Conservation (phyloP, 495 filamentous ascomycete genomes). For the Xylaria curta region DNA sequence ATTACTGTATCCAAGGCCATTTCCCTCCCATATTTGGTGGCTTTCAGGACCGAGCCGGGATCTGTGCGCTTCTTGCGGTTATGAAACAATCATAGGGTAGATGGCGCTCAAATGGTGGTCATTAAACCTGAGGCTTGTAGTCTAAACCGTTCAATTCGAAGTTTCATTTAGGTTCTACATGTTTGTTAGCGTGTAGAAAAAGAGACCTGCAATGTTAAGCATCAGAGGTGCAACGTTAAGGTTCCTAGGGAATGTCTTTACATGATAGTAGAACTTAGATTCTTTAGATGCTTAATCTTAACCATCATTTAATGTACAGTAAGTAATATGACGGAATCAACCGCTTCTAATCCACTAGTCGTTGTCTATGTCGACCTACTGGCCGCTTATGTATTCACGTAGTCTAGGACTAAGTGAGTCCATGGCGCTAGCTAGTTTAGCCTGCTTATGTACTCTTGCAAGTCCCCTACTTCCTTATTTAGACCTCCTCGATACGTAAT, state of each 20-base stretch:
- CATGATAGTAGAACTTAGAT: neutral
- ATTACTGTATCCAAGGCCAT: neutral
- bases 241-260: neutral
- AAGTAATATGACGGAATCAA: neutral
- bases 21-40: neutral
- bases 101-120: neutral
- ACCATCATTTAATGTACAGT: neutral
- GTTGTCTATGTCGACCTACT: neutral
- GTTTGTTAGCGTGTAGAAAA: neutral
- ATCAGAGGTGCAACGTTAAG: neutral
- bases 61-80: neutral
- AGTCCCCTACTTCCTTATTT: neutral
- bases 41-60: neutral
- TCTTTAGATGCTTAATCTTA: neutral
- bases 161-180: conserved; percentile 7
- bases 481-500: neutral
- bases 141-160: neutral
- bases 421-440: neutral
- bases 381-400: neutral
- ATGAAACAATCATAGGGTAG: neutral
- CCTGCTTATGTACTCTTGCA: neutral
- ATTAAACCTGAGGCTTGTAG: neutral
- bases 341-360: neutral
- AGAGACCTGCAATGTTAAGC: neutral
- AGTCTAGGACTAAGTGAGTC: neutral